These are phyloP conservation scores for Maudiozyma barnettii DNA, from an alignment of 805 yeast species.

Conservation along the genomic window DNA sequence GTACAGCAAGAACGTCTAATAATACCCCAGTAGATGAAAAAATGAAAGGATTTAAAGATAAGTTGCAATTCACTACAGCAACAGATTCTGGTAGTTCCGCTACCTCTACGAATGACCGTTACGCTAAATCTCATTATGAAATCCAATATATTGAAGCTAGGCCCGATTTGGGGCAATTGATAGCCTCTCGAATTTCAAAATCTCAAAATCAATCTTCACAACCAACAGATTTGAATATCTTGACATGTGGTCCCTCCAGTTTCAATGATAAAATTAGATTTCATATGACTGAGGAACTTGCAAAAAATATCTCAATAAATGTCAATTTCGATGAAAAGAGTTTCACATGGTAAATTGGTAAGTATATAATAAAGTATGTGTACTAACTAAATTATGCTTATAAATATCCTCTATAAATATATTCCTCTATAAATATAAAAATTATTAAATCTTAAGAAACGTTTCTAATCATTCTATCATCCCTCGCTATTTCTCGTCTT, in stretches of 20 bases:
- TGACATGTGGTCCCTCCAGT: conserved; percentile 54
- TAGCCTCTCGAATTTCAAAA: conserved; percentile 27
- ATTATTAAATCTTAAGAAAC: too few relatives aligned
- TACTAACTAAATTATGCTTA: background rate
- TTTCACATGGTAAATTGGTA: conserved; percentile 19
- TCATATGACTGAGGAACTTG: conserved; percentile 35
- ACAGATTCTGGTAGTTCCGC: background rate
- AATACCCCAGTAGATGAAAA: background rate
- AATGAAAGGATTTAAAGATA: background rate
- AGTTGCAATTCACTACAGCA: background rate
- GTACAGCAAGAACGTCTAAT: conserved; percentile 2
- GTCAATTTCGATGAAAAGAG: conserved; percentile 30
- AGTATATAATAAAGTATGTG: background rate
- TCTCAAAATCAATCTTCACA: conserved; percentile 23
- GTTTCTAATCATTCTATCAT: too few relatives aligned
- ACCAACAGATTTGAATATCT: conserved; percentile 32
- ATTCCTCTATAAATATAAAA: background rate
- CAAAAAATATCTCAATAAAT: conserved; percentile 15
- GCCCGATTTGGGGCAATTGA: conserved; percentile 37
- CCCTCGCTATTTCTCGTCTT: conserved; percentile 9
- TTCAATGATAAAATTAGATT: conserved; percentile 50
- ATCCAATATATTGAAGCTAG: conserved; percentile 30
- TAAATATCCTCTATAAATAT: background rate
- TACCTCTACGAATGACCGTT: background rate
- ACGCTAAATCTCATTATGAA: conserved; percentile 4